phyloP scores from a whole-genome alignment of 2,329 filamentous ascomycete genomes.

The Balansia obtecta region DNA sequence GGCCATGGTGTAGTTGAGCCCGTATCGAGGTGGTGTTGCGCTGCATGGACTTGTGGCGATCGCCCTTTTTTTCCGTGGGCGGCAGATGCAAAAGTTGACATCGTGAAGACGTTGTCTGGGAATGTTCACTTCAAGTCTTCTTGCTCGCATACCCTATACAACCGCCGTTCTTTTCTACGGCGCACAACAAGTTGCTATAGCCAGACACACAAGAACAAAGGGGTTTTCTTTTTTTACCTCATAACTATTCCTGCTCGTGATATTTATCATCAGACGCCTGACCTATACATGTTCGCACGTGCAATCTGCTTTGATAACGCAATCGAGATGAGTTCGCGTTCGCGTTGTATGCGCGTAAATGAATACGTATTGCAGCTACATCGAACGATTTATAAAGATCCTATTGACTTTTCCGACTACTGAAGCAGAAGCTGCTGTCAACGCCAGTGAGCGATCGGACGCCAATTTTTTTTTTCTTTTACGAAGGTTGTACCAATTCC shows the following conservation, averaged over 20 bases:
- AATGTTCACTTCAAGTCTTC: not conserved
- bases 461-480: too few relatives aligned
- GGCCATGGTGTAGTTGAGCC: slow-evolving; percentile 3
- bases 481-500: not conserved
- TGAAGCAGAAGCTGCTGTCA: not conserved
- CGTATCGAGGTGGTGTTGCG: not conserved
- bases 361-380: not conserved
- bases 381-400: too few relatives aligned
- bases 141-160: not conserved
- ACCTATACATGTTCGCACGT: too few relatives aligned
- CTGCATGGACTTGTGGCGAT: not conserved
- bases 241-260: too few relatives aligned
- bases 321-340: too few relatives aligned
- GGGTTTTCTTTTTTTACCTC: too few relatives aligned
- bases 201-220: too few relatives aligned
- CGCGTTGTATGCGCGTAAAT: not conserved
- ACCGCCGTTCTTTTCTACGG: not conserved
- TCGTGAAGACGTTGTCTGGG: not conserved
- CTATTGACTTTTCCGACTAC: not conserved
- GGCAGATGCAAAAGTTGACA: not conserved
- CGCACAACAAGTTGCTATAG: too few relatives aligned
- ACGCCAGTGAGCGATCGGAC: not conserved
- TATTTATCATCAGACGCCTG: too few relatives aligned
- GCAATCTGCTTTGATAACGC: too few relatives aligned
- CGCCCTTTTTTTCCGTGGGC: not conserved